Evolutionary conservation across 495 filamentous ascomycete genomes (phyloP), one percentile per base, ranked within the genome.

Genomic region (Podospora sp.): DNA sequence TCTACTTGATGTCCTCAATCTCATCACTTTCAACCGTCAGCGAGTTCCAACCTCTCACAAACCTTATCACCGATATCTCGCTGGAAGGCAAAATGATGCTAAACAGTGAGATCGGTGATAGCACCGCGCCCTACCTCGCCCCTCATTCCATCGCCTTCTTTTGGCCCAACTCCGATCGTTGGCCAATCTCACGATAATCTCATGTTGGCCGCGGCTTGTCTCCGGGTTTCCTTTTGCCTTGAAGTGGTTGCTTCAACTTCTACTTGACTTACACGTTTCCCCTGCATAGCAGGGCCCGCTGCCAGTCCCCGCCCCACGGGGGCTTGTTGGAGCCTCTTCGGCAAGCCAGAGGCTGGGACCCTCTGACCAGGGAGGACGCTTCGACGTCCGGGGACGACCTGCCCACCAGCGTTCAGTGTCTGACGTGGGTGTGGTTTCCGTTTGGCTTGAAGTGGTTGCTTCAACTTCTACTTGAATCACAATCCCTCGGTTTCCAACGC

Each of bases 1-100:
- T n/a, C n/a, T n/a, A n/a, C n/a, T n/a, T n/a, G n/a, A n/a, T n/a
- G n/a, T n/a, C n/a, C n/a, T n/a, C n/a, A n/a, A 77, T 79, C 36
- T 78, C 80, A 1, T 82, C 79, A 0, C 73, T 78, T 21, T 81
- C 79, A 0, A 79, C 80, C 0, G 72, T 76, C 8, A 74, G 76
- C 62, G 77, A 73, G 12, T 61, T 68, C 11, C 77, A 75, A 18
- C 60, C 73, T 14, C 62, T 70, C 24, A 60, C 62, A 4, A 26
- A 20, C 7, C 29, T 70, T 0, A 56, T 69, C 11, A 56, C 60
- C 29, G 72, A 70, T 21, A 63, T 68, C 12, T 51, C 65, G 5
- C 52, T 70, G 18, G 58, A 66, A 6, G 21, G 52, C 50, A 33
- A 46, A 4, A 46, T 2, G 12, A 46, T 46, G 40, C 2, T 11